Percentiles rank a stretch among this genome's conserved stretches.
phyloP scores from a whole-genome alignment of 169 alveolate species.

The Plasmodium gonderi region DNA sequence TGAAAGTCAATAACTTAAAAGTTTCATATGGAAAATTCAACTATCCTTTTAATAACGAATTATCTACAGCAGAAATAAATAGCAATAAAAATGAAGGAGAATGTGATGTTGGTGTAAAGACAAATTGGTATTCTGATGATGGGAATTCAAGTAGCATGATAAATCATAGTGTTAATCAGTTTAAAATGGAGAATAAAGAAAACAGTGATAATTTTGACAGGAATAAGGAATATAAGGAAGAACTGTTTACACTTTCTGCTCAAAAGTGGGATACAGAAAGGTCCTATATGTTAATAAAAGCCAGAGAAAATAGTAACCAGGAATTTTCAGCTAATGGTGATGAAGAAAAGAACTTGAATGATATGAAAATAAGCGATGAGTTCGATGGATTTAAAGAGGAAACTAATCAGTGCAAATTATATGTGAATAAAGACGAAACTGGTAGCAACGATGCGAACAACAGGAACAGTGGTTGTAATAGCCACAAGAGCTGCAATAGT shows the following conservation, averaged over 20 bases:
- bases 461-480: neutral
- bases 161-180: neutral
- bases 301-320: neutral
- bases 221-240: neutral
- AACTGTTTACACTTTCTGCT: neutral
- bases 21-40: neutral
- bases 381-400: neutral
- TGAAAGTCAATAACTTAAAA: neutral
- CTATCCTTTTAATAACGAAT: constrained; percentile 7
- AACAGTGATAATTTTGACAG: neutral
- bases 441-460: neutral
- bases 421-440: neutral
- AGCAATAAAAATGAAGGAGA: neutral
- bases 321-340: neutral
- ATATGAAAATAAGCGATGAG: neutral
- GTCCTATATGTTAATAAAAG: neutral
- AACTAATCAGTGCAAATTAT: neutral
- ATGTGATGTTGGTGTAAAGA: neutral
- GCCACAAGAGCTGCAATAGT: neutral
- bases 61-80: neutral
- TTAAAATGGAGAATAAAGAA: neutral
- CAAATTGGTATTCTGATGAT: neutral
- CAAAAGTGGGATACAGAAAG: neutral
- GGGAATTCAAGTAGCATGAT: neutral
- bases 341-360: neutral